Base-by-base conservation (phyloP, 805 yeast species). In the Wickerhamomyces canadensis region DNA sequence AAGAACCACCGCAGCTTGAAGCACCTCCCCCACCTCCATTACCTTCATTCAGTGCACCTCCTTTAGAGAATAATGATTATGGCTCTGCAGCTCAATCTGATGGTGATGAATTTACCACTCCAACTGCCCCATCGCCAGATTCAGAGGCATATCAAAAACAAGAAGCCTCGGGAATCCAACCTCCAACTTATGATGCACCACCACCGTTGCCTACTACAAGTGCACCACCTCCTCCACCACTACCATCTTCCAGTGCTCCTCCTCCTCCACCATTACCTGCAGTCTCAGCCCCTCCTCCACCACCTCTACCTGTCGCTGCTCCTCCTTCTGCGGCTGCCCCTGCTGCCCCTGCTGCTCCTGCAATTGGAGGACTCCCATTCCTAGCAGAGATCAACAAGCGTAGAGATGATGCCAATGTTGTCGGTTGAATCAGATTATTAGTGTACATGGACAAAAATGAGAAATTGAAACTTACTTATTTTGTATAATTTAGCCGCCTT, bases 321-420 rank as follows among this genome's bases (percentile, higher is more conserved):
- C 55, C 61, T 12, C 58, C 61, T 13, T 55, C 63, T 14, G 41
- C 61, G 10, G 8, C 44, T 15, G 27, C 44, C n/a, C 21, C 47
- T 7, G 38, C 45, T 9, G 47, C 52, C 17, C 22, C 46, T n/a
- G 30, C 41, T 10, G 38, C 45, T 9, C 21, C 45, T 10, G 19
- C 37, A 38, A 44, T 52, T 15, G 71, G 67, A 1, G 65, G 68
- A 2, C 49, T 70, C 9, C 74, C 77, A 3, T 71, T 72, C 48
- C 54, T 72, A 12, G 67, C 71, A 6, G 72, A 73, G 41, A 71
- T 73, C 36, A 72, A 70, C 47, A 66, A 62, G 24, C 66, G 68
- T 43, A 60, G 78, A 43, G 72, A 67, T 40, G 75, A 71, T 14
- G 47, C 65, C 19, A 61, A 61, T 48, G 73, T 67, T 26, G 67